Conservation (phyloP, 208 protist species). For the Sergeia podlipaevii region DNA sequence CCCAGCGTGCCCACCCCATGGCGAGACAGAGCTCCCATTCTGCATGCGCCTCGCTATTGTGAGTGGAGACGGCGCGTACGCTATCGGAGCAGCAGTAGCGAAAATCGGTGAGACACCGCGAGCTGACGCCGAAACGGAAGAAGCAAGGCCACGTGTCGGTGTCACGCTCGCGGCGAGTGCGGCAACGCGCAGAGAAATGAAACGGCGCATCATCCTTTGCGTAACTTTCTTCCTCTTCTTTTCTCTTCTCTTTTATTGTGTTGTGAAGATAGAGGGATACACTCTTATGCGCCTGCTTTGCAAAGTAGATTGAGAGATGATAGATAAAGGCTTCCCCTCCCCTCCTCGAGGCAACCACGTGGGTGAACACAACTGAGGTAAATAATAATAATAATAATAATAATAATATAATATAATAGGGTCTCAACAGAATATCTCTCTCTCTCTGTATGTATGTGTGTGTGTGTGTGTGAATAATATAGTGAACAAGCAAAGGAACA, state of each 20-base stretch:
- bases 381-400: constrained; percentile 11
- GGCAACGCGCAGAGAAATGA: background rate
- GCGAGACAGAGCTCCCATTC: constrained; percentile 57
- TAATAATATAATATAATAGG: background rate
- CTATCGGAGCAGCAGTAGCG: background rate
- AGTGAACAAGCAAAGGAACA: no score
- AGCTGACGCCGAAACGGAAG: background rate
- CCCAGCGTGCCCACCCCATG: constrained; percentile 31
- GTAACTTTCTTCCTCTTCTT: no score
- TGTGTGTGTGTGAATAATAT: no score
- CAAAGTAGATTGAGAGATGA: no score
- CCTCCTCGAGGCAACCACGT: no score
- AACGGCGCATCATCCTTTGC: constrained; percentile 26
- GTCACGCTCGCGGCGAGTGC: background rate
- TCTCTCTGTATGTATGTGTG: no score
- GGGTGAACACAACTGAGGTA: no score
- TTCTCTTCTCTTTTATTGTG: no score
- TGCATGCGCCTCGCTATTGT: constrained; percentile 12
- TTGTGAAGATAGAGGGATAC: no score
- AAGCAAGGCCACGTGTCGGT: background rate
- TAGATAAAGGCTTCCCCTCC: no score
- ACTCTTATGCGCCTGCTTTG: no score
- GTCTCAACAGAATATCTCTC: background rate
- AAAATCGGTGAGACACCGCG: no score
- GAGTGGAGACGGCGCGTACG: background rate